These are phyloP conservation scores for Plantago elongata DNA, from an alignment of 257 asterid genomes.

Conservation along the genomic window DNA sequence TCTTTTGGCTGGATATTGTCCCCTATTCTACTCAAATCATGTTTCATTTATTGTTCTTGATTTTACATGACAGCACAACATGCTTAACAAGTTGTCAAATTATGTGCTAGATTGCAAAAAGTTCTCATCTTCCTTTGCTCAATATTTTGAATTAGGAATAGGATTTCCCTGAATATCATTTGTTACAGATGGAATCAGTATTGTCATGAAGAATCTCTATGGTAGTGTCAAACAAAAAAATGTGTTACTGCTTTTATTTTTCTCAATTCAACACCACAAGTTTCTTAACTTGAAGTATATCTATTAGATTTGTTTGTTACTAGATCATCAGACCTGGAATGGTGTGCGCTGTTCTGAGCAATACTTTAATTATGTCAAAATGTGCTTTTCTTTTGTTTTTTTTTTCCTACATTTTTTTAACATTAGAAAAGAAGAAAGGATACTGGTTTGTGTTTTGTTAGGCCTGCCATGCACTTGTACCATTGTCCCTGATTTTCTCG, in stretches of 20 bases:
- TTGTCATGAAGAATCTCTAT: neutral
- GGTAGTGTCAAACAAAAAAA: neutral
- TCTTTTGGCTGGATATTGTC: conserved; percentile 16
- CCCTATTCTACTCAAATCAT: neutral
- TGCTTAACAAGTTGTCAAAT: conserved; percentile 9
- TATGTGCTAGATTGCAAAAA: neutral
- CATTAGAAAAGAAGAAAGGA: neutral
- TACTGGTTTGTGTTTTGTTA: neutral
- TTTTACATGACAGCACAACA: conserved; percentile 5
- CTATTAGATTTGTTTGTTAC: conserved; percentile 14
- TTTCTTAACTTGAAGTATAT: conserved; percentile 14
- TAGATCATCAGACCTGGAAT: conserved; percentile 25
- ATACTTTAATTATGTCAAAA: conserved; percentile 18
- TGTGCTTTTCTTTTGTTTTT: neutral
- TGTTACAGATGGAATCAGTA: neutral
- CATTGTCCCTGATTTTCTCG: too few species aligned
- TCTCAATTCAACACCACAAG: neutral
- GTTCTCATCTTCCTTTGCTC: neutral
- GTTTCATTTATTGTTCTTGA: conserved; percentile 3
- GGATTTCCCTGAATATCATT: neutral
- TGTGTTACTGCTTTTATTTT: neutral
- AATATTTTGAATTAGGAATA: neutral
- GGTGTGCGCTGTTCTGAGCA: conserved; percentile 21
- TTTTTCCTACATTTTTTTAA: neutral
- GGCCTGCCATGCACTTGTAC: neutral